Conservation (phyloP, 257 asterid species). For the Prunella vulgaris region DNA sequence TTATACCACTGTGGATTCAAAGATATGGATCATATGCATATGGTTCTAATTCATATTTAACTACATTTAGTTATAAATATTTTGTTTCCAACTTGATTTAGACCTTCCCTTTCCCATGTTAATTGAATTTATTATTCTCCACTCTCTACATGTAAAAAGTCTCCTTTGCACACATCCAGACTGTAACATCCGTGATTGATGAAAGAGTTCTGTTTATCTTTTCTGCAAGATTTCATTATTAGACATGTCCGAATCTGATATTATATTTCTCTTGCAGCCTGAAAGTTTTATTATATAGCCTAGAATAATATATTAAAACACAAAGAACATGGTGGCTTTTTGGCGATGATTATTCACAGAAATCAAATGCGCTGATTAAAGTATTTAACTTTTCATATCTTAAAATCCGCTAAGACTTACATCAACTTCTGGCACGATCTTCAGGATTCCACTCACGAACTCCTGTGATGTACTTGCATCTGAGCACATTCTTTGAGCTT, state of each 20-base stretch:
- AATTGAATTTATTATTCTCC: not conserved
- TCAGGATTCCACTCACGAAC: conserved; percentile 70
- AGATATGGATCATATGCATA: not conserved
- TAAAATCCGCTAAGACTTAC: conserved; percentile 46
- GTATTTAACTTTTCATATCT: not conserved
- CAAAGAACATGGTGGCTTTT: not conserved
- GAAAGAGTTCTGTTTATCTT: not conserved
- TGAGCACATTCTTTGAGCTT: conserved; percentile 43
- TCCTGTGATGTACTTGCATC: conserved; percentile 71
- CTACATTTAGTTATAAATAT: not conserved
- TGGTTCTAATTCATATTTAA: not conserved
- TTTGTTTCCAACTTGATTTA: not conserved
- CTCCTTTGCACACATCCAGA: not conserved
- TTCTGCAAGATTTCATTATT: not conserved
- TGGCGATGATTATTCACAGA: not conserved
- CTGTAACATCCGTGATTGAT: not conserved
- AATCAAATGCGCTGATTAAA: not conserved
- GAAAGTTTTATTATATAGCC: not conserved
- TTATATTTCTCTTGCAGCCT: not conserved
- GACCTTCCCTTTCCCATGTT: not conserved
- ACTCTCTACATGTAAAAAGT: too few species aligned
- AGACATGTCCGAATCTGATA: not conserved
- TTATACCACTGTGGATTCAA: not conserved
- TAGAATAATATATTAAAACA: not conserved
- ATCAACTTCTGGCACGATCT: conserved; percentile 80